Evolutionary conservation across 2,329 filamentous ascomycete genomes (phyloP).

Genomic region (Pseudocercospora eumusae): DNA sequence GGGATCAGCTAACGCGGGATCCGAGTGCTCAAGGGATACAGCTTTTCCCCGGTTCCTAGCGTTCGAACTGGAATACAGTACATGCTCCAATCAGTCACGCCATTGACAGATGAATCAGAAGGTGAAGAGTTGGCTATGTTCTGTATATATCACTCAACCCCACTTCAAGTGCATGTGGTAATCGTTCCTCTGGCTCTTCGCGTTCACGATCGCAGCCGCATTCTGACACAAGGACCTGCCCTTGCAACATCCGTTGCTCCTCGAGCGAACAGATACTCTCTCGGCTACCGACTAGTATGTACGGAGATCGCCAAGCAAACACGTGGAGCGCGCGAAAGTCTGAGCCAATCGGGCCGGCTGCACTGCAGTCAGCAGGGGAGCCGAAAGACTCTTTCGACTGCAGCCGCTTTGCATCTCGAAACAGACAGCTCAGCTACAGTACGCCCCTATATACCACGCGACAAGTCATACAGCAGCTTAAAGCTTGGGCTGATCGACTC

Average conservation of each 20-base stretch:
- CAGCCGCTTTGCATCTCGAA: constrained; percentile 1
- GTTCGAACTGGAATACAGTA: neutral
- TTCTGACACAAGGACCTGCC: too few relatives aligned
- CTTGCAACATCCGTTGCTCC: too few relatives aligned
- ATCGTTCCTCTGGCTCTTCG: neutral
- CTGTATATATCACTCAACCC: neutral
- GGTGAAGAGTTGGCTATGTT: neutral
- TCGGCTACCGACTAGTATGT: constrained; percentile 11
- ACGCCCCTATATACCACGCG: constrained; percentile 3
- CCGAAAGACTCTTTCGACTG: neutral
- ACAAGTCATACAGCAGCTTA: constrained; percentile 2
- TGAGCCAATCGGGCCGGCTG: constrained; percentile 7
- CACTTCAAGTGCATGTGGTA: neutral
- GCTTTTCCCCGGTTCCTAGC: constrained; percentile 9
- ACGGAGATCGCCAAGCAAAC: neutral
- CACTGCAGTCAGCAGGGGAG: neutral
- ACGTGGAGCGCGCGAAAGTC: neutral
- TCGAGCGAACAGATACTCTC: too few relatives aligned
- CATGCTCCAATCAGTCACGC: neutral
- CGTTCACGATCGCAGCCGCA: neutral
- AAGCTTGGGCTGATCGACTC: constrained; percentile 3
- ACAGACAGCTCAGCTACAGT: neutral
- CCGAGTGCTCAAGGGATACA: constrained; percentile 12
- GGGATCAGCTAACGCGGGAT: constrained; percentile 25
- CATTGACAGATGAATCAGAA: neutral